These are phyloP conservation scores for Quercus phellos DNA, from an alignment of 331 rosid species.

Conservation along the genomic window DNA sequence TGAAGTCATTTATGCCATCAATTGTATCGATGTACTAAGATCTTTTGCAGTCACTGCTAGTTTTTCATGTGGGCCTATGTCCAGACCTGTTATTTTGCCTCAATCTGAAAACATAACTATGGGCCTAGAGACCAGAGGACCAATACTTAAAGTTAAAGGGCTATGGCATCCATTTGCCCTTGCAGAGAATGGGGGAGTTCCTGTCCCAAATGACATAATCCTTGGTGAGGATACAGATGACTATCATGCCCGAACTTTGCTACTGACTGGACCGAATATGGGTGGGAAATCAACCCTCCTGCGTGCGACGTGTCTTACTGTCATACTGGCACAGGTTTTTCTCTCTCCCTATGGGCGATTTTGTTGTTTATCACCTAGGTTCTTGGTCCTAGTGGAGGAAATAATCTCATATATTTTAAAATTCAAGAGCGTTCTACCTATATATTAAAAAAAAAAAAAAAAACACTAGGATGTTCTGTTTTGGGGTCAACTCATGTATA, in stretches of 20 bases:
- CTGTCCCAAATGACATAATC: conserved; percentile 79
- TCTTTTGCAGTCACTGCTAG: conserved; percentile 72
- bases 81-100: conserved; percentile 70
- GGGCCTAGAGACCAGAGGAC: conserved; percentile 32
- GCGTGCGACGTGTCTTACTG: conserved; percentile 91
- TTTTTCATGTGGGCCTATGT: conserved; percentile 71
- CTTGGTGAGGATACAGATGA: conserved; percentile 64
- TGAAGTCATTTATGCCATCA: conserved; percentile 67
- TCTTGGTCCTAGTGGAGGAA: neutral
- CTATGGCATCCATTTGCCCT: conserved; percentile 96
- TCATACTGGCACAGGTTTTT: conserved; percentile 85
- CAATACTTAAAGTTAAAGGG: conserved; percentile 64
- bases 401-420: neutral
- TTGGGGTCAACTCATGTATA: neutral
- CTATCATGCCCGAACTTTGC: conserved; percentile 60
- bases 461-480: conserved; percentile 1
- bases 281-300: conserved; percentile 96
- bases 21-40: conserved; percentile 79
- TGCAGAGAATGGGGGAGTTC: conserved; percentile 62
- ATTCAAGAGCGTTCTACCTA: neutral
- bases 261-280: conserved; percentile 96
- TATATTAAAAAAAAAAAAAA: too few relatives aligned
- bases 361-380: neutral
- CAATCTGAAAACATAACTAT: conserved; percentile 25
- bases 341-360: conserved; percentile 6